A percentile compares a stretch with the other conserved stretches of the same genome.
phyloP scores from a whole-genome alignment of 192 early-diverging fungal species.

The Lobosporangium transversale region DNA sequence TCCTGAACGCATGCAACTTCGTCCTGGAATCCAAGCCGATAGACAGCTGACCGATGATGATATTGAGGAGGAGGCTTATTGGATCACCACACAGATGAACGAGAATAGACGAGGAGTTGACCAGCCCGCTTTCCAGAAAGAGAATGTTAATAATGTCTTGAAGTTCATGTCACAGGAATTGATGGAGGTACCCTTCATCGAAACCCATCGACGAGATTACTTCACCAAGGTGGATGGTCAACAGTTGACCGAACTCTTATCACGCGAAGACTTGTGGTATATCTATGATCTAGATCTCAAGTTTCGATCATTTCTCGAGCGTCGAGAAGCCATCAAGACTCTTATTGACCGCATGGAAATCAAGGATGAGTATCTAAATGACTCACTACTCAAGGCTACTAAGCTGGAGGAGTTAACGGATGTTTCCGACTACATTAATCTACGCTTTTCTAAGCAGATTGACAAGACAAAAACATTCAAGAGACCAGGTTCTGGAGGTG shows the following conservation, averaged over 20 bases:
- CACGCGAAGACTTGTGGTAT: constrained; percentile 83
- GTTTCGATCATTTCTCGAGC: constrained; percentile 76
- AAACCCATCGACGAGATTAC: constrained; percentile 87
- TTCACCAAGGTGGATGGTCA: constrained; percentile 63
- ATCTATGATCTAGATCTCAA: constrained; percentile 87
- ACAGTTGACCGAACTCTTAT: constrained; percentile 64
- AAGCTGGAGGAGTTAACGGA: constrained; percentile 73
- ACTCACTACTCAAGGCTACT: constrained; percentile 58
- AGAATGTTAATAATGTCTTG: constrained; percentile 41
- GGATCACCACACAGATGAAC: constrained; percentile 58
- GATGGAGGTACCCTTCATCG: constrained; percentile 93
- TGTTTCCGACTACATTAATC: constrained; percentile 70
- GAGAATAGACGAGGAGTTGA: constrained; percentile 30
- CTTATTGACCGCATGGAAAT: constrained; percentile 59
- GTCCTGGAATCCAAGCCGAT: constrained; percentile 54
- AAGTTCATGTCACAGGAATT: constrained; percentile 71
- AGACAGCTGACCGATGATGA: constrained; percentile 64
- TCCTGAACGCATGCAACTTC: constrained; percentile 93
- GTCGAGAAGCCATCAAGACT: constrained; percentile 63
- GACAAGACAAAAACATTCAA: constrained; percentile 50
- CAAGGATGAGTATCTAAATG: constrained; percentile 59
- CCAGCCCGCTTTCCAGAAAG: constrained; percentile 25
- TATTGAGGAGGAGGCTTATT: constrained; percentile 71
- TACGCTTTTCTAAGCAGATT: constrained; percentile 59
- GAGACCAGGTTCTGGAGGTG: constrained; percentile 53